Base-by-base conservation (phyloP, 192 early-diverging fungal genomes). In the Podochytrium sp. region DNA sequence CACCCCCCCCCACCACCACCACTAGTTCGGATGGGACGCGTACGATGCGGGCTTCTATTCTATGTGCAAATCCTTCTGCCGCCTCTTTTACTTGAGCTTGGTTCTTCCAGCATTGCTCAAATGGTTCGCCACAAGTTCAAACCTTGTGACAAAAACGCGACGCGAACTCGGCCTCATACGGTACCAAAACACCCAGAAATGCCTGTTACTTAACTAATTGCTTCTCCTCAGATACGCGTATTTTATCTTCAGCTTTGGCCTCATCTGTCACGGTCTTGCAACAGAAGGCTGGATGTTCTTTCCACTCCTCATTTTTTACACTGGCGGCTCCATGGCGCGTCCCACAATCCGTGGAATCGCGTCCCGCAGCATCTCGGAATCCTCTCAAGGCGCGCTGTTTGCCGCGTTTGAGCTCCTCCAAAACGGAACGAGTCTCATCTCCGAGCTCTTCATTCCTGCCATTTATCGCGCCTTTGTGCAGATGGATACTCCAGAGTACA, bases 1-100 rank as follows among this genome's bases (percentile, higher is more conserved):
- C 1, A n/a, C n/a, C n/a, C n/a, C n/a, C n/a, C 1, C 23, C 18
- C 16, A 20, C 20, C 20, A 37, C 18, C 1, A 38, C 10, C 16
- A 38, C 1, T 20, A 66, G 27, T 79, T 85, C 51, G 81, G 81
- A 2, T 85, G 84, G 84, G 81, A 85, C 35, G 74, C 80, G 18
- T 79, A 78, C 41, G 78, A 82, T 59, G 78, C 78, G 32, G 67
- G 67, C 6, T 7, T 70, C 1, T 85, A 68, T 43, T 27, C 82
- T 49, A 49, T 85, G 42, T 40, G 40, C 23, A 40, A 69, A 50
- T 68, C 71, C 3, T 40, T 68, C 16, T 60, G 61, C 20, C 72
- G 84, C 7, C 55, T 83, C 63, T 20, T 79, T 18, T 78, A 78
- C 65, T 79, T 85, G 81, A 30, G 75, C 27, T 49, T 75, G 14